Percentiles rank a stretch among this genome's conserved stretches.
These are phyloP conservation scores for Chamaecyparis obtusa DNA, from an alignment of 75 land plant species.

Conservation along the genomic window DNA sequence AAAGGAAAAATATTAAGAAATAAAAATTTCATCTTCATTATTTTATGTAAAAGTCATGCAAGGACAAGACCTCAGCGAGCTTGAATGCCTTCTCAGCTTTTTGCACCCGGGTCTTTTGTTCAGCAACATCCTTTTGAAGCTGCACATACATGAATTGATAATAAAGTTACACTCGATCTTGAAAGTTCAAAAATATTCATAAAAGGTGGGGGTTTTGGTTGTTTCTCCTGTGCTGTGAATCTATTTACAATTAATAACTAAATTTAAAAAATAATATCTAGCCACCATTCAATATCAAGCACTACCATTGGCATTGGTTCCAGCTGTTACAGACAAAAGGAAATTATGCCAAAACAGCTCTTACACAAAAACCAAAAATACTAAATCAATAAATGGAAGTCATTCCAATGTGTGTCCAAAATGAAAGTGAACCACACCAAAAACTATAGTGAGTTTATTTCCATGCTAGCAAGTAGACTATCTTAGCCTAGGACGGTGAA, in stretches of 20 bases:
- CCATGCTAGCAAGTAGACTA: not conserved
- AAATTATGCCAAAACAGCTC: not conserved
- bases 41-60: not conserved
- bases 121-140: constrained; percentile 53
- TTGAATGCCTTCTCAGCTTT: constrained; percentile 59
- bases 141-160: constrained; percentile 12
- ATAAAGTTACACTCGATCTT: not conserved
- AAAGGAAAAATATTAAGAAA: not conserved
- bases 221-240: not conserved
- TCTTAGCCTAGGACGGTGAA: not conserved
- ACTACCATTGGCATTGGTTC: not conserved
- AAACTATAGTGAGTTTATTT: not conserved
- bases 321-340: not conserved
- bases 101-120: constrained; percentile 40
- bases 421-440: not conserved
- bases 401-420: not conserved
- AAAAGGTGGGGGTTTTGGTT: not conserved
- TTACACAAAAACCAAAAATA: not conserved
- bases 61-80: constrained; percentile 41
- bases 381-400: not conserved
- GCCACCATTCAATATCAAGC: not conserved
- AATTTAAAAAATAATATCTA: too few species aligned
- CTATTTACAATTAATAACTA: not conserved
- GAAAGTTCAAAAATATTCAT: not conserved
- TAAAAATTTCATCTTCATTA: not conserved